phyloP scores from a whole-genome alignment of 2,329 filamentous ascomycete species.

The Cercospora beticola region DNA sequence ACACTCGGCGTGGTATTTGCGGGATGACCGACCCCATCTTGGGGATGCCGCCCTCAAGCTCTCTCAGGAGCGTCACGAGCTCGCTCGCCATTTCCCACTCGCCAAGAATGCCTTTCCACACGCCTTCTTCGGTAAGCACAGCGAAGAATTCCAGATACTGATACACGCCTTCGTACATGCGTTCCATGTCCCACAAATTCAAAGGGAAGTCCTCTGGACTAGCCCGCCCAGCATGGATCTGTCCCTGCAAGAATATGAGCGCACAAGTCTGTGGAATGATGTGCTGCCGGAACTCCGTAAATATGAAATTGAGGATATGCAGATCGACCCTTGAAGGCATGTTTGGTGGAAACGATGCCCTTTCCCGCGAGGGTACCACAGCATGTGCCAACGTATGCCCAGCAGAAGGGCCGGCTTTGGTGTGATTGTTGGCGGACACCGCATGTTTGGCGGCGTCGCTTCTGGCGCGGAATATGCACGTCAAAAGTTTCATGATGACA shows the following conservation, averaged over 20 bases:
- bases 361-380: constrained; percentile 11
- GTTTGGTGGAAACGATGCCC: constrained; percentile 13
- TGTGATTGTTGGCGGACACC: constrained; percentile 23
- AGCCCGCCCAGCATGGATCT: constrained; percentile 74
- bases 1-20: constrained; percentile 46
- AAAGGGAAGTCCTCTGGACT: constrained; percentile 87
- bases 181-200: constrained; percentile 96
- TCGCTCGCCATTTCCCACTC: constrained; percentile 92
- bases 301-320: constrained; percentile 80
- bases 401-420: constrained; percentile 11
- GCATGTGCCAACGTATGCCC: constrained; percentile 15
- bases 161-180: constrained; percentile 89
- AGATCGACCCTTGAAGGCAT: constrained; percentile 55
- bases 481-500: constrained; percentile 85
- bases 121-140: constrained; percentile 79
- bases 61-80: constrained; percentile 79
- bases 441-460: constrained; percentile 41
- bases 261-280: constrained; percentile 93
- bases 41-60: constrained; percentile 82
- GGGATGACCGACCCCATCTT: constrained; percentile 61
- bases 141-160: constrained; percentile 94
- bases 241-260: constrained; percentile 88
- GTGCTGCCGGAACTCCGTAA: constrained; percentile 85
- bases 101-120: constrained; percentile 79
- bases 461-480: constrained; percentile 76